Evolutionary conservation across 1,284 basidiomycete species (phyloP).

Genomic region (Retiboletus flavoniger): DNA sequence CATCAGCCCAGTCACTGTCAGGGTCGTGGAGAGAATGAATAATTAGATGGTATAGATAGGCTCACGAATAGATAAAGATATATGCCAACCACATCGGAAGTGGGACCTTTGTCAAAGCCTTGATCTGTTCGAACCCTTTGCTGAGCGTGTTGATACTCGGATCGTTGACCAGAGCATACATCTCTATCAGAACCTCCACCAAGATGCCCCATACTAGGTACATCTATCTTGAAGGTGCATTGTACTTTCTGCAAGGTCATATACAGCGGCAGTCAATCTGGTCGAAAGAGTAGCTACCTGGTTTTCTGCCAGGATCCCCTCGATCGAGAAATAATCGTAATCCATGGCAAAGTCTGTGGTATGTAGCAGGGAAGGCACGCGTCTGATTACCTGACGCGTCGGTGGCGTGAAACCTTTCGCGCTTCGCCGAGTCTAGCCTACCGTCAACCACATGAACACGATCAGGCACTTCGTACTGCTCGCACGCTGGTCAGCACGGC

Average conservation of each 20-base stretch:
- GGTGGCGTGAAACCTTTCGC: conserved; percentile 23
- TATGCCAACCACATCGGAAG: conserved; percentile 87
- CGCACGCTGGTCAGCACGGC: conserved; percentile 16
- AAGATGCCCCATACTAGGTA: conserved; percentile 85
- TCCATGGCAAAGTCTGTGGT: conserved; percentile 53
- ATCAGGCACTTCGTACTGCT: conserved; percentile 14
- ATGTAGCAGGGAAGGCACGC: background rate
- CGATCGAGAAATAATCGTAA: conserved; percentile 84
- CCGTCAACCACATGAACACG: conserved; percentile 25
- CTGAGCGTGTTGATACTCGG: conserved; percentile 10
- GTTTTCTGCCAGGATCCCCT: conserved; percentile 86
- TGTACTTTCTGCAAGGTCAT: conserved; percentile 70
- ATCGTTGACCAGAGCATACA: conserved; percentile 44
- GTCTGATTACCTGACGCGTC: conserved; percentile 17
- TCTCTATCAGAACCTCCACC: conserved; percentile 81
- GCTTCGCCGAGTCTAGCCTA: background rate
- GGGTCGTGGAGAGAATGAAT: conserved; percentile 6
- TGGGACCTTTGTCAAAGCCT: conserved; percentile 68
- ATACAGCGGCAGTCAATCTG: background rate
- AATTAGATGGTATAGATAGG: conserved; percentile 12
- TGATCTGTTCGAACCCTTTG: conserved; percentile 47
- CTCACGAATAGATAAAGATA: conserved; percentile 78
- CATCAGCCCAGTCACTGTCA: conserved; percentile 75
- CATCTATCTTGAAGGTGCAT: conserved; percentile 83
- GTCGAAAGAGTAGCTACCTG: conserved; percentile 51